Conservation (phyloP, 352 stramenopile species). For the Globisporangium spiculum region DNA sequence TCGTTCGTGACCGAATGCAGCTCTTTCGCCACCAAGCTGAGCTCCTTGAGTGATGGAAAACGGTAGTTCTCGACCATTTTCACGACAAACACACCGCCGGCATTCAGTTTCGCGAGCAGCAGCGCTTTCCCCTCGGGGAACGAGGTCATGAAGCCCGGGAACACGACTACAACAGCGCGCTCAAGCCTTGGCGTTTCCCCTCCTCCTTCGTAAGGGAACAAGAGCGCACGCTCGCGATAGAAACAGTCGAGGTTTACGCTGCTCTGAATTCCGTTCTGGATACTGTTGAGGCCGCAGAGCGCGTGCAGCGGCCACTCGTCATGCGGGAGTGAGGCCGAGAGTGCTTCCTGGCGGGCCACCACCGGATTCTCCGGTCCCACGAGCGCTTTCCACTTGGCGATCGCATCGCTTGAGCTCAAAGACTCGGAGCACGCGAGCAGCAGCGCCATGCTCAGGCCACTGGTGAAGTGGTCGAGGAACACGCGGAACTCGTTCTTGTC, state of each 20-base stretch:
- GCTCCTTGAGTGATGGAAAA: background rate
- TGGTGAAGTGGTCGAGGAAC: constrained; percentile 57
- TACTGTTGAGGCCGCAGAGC: constrained; percentile 58
- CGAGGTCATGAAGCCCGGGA: constrained; percentile 32
- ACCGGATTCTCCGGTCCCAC: constrained; percentile 58
- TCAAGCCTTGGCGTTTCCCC: constrained; percentile 20
- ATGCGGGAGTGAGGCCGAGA: constrained; percentile 28
- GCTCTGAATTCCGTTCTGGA: constrained; percentile 66
- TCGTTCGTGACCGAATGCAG: constrained; percentile 7
- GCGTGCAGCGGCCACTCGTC: constrained; percentile 65
- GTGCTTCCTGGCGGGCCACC: constrained; percentile 37
- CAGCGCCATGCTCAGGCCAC: constrained; percentile 60
- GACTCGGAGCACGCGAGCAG: constrained; percentile 34
- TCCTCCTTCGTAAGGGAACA: constrained; percentile 37
- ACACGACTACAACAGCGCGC: constrained; percentile 33
- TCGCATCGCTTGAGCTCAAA: constrained; percentile 12
- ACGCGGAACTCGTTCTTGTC: constrained; percentile 27
- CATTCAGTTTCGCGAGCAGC: constrained; percentile 31
- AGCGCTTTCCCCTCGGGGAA: constrained; percentile 24
- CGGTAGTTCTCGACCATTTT: constrained; percentile 1
- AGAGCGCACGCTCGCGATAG: constrained; percentile 56
- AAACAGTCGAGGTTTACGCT: constrained; percentile 54
- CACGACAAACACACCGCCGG: constrained; percentile 9
- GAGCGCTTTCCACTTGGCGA: constrained; percentile 44
- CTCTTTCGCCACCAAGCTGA: constrained; percentile 5